Evolutionary conservation across 1,139 yeast genomes (phyloP).

Genomic region (Pichia sp.): DNA sequence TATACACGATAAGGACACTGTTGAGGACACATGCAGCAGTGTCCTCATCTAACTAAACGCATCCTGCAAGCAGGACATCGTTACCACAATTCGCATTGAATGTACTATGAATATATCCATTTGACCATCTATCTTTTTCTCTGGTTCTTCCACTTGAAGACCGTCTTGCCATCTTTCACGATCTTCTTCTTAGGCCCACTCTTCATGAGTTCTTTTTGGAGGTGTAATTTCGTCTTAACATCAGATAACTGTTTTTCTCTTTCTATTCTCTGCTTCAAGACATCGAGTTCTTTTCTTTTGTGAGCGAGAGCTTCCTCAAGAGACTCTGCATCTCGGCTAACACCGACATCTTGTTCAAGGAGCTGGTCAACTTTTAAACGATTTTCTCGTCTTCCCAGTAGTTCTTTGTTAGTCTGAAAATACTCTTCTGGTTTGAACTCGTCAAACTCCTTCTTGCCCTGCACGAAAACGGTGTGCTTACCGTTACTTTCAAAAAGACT

Average conservation of each 20-base stretch:
- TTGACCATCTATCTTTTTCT: constrained; percentile 50
- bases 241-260: constrained; percentile 59
- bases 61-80: too few relatives aligned
- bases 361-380: constrained; percentile 61
- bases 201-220: constrained; percentile 83
- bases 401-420: constrained; percentile 62
- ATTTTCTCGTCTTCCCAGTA: constrained; percentile 64
- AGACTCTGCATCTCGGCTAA: constrained; percentile 16
- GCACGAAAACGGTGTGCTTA: constrained; percentile 82
- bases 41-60: too few relatives aligned
- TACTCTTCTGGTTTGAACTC: constrained; percentile 55
- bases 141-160: constrained; percentile 83
- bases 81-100: too few relatives aligned
- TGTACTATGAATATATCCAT: too few relatives aligned
- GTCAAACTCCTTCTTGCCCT: constrained; percentile 46
- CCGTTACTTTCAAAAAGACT: constrained; percentile 50
- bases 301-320: constrained; percentile 12
- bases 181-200: constrained; percentile 80
- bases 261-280: constrained; percentile 52
- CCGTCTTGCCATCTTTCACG: constrained; percentile 55
- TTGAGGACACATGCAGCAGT: too few relatives aligned
- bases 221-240: constrained; percentile 66
- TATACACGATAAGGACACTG: too few relatives aligned
- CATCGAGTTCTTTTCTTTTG: constrained; percentile 52
- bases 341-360: constrained; percentile 28